phyloP scores from a whole-genome alignment of 2,329 filamentous ascomycete genomes.

The Penicillium sp. region DNA sequence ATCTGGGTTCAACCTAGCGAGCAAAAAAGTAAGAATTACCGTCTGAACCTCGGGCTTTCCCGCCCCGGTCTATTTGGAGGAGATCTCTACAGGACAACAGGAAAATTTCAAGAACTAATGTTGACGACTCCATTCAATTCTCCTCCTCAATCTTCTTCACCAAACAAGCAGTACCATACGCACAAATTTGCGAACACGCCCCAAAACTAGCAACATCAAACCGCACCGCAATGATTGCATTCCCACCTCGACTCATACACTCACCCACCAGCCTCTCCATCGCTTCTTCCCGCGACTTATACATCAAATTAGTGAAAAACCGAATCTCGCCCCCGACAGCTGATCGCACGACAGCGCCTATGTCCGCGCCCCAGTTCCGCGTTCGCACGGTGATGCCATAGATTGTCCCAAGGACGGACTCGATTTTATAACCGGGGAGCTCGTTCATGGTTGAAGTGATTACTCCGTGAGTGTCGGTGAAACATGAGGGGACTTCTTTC shows the following conservation, averaged over 20 bases:
- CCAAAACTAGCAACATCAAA: slow-evolving; percentile 58
- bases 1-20: too few relatives aligned
- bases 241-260: slow-evolving; percentile 57
- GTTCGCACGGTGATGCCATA: slow-evolving; percentile 58
- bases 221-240: slow-evolving; percentile 58
- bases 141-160: slow-evolving; percentile 54
- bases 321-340: slow-evolving; percentile 59
- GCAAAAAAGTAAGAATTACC: too few relatives aligned
- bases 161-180: slow-evolving; percentile 59
- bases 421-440: slow-evolving; percentile 59
- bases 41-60: too few relatives aligned
- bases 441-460: slow-evolving; percentile 65
- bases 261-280: slow-evolving; percentile 56
- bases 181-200: slow-evolving; percentile 58
- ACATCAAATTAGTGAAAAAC: slow-evolving; percentile 60
- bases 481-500: slow-evolving; percentile 42
- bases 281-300: slow-evolving; percentile 59
- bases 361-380: slow-evolving; percentile 57
- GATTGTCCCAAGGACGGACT: slow-evolving; percentile 57
- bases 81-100: too few relatives aligned
- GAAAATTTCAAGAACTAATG: too few relatives aligned
- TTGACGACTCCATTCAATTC: neutral
- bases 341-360: slow-evolving; percentile 58
- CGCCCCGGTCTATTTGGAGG: too few relatives aligned
- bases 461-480: slow-evolving; percentile 61